Percentiles rank a stretch among this genome's conserved stretches.
These are phyloP conservation scores for Tulasnella sp. DNA, from an alignment of 768 basidiomycete genomes.

Conservation along the genomic window DNA sequence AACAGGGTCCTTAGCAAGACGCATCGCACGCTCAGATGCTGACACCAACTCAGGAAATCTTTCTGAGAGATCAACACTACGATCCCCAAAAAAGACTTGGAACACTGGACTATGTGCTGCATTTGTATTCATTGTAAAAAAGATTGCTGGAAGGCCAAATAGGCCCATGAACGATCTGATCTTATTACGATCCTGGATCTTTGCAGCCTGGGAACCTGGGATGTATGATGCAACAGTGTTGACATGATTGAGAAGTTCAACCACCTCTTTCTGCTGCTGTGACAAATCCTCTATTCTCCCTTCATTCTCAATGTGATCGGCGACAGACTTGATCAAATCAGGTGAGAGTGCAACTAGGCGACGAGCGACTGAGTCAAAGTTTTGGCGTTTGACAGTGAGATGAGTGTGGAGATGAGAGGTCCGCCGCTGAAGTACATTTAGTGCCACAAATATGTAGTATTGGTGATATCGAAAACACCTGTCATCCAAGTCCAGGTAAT, in stretches of 20 bases:
- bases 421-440: slow-evolving; percentile 35
- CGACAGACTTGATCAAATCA: not conserved
- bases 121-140: slow-evolving; percentile 34
- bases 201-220: slow-evolving; percentile 36
- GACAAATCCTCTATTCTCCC: not conserved
- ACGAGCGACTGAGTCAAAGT: slow-evolving; percentile 20
- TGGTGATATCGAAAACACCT: slow-evolving; percentile 32
- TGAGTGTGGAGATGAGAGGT: slow-evolving; percentile 33
- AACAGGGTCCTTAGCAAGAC: slow-evolving; percentile 37
- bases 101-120: slow-evolving; percentile 34
- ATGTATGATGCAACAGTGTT: slow-evolving; percentile 35
- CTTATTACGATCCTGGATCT: slow-evolving; percentile 31
- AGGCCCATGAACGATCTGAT: slow-evolving; percentile 34
- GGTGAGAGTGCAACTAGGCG: slow-evolving; percentile 19
- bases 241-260: slow-evolving; percentile 33
- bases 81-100: slow-evolving; percentile 35
- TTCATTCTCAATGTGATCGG: slow-evolving; percentile 25
- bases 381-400: slow-evolving; percentile 30
- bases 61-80: not conserved
- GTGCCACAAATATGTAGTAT: slow-evolving; percentile 34
- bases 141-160: slow-evolving; percentile 35
- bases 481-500: slow-evolving; percentile 31
- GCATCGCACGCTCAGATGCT: slow-evolving; percentile 29
- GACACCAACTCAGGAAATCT: slow-evolving; percentile 31
- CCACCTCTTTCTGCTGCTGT: slow-evolving; percentile 30